phyloP scores from a whole-genome alignment of 2,329 filamentous ascomycete genomes.

The Ophiostoma fasciatum region DNA sequence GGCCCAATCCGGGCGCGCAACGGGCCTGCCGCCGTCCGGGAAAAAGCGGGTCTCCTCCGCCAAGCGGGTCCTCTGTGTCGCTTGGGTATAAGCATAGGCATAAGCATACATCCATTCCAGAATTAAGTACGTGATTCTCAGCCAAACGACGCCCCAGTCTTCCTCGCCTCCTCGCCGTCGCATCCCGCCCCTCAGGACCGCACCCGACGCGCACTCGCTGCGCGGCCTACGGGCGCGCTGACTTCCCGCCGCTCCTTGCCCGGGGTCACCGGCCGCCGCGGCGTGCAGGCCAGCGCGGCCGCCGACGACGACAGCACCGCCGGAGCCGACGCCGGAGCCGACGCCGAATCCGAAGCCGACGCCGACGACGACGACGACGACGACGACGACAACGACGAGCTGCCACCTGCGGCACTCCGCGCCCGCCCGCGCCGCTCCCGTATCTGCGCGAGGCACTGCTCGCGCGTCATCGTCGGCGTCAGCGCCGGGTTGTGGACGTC shows the following conservation, averaged over 20 bases:
- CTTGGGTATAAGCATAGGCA: too few species aligned
- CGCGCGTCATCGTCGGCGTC: constrained; percentile 53
- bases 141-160: too few species aligned
- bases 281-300: neutral
- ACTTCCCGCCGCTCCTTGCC: constrained; percentile 4
- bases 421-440: constrained; percentile 57
- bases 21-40: too few species aligned
- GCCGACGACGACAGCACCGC: too few species aligned
- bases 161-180: too few species aligned
- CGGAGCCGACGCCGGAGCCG: neutral
- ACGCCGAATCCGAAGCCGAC: too few species aligned
- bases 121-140: too few species aligned
- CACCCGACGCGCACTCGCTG: neutral
- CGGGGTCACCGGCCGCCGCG: constrained; percentile 5
- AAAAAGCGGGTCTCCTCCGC: too few species aligned
- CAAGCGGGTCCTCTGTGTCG: too few species aligned
- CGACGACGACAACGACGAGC: neutral
- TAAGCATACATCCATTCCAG: too few species aligned
- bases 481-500: constrained; percentile 42
- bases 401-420: constrained; percentile 18
- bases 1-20: too few species aligned
- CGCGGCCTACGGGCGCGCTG: constrained; percentile 3
- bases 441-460: constrained; percentile 63
- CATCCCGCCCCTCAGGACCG: constrained; percentile 1
- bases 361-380: too few species aligned